phyloP scores from a whole-genome alignment of 2,329 filamentous ascomycete genomes.

The Fusarium decemcellulare region DNA sequence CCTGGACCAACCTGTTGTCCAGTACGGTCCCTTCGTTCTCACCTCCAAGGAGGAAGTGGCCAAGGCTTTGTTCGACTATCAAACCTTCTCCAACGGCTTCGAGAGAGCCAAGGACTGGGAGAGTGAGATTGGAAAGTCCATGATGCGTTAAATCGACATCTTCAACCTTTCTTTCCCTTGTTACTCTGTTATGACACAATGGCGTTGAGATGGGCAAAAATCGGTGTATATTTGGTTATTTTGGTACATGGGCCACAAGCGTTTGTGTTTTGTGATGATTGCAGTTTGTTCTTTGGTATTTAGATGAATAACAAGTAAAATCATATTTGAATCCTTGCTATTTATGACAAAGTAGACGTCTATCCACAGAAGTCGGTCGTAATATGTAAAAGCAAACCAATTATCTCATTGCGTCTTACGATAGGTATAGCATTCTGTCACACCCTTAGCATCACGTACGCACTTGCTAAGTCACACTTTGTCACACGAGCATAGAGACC shows the following conservation, averaged over 20 bases:
- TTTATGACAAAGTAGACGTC: neutral
- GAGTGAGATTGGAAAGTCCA: slow-evolving; percentile 88
- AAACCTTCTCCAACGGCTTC: slow-evolving; percentile 81
- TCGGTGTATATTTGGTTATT: neutral
- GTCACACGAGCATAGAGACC: neutral
- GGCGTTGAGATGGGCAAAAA: slow-evolving; percentile 34
- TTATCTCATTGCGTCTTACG: no score
- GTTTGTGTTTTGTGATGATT: neutral
- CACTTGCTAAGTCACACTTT: neutral
- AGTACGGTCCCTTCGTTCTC: slow-evolving; percentile 90
- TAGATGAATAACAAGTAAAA: slow-evolving; percentile 1
- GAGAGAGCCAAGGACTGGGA: slow-evolving; percentile 84
- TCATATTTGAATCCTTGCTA: neutral
- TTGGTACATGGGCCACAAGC: slow-evolving; percentile 12
- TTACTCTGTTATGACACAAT: neutral
- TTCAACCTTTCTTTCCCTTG: neutral
- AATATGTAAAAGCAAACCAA: no score
- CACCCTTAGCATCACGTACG: no score
- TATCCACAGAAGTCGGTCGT: no score
- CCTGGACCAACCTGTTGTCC: slow-evolving; percentile 83
- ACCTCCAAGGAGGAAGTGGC: slow-evolving; percentile 80
- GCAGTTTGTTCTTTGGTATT: neutral
- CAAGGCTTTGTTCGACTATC: slow-evolving; percentile 83
- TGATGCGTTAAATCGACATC: slow-evolving; percentile 60
- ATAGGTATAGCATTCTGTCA: no score